Evolutionary conservation across 176 grass and related monocot genomes (phyloP), one percentile per base, ranked within the genome.

Genomic region (Carex scoparia): DNA sequence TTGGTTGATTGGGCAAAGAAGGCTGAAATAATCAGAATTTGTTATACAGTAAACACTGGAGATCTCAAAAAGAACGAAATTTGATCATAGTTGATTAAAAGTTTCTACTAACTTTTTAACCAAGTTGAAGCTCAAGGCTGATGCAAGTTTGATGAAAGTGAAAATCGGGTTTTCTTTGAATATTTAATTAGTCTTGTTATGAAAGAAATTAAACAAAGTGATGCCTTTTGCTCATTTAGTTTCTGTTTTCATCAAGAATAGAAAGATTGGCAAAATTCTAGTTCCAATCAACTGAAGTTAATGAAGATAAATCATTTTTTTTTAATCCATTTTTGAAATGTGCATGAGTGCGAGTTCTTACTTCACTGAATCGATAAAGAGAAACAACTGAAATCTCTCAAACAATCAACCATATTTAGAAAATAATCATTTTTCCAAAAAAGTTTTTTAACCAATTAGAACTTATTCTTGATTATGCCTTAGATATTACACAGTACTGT

Each of bases 211-310:
- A 33, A 79, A 58, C 11, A 79, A 10, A 79, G 74, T 27, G 12
- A 58, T 5, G 23, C 0, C 48, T 78, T 57, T 15, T 57, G 48
- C 14, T 78, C 51, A 27, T 10, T 11, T 13, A 28, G 51, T 78
- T 71, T 56, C 23, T 14, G 13, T 56, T 33, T 78, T 78, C 28
- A 33, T 78, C 49, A 78, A 78, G 51, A 78, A 79, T 16, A 57
- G 30, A 58, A 79, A 79, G 74, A 79, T 58, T 79, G 30, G 30
- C 11, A 51, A 35, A 76, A n/a, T 69, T 69, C 33, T 56, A 76
- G 48, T 76, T 76, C 53, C 53, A 58, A 18, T 16, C 51, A 31
- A 54, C 57, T 53, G 18, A 57, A 78, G 6, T 37, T 55, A 55
- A 57, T 78, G 49, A 2, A 77, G 27, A 33, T 1, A 32, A 1